Base-by-base conservation (phyloP, 352 stramenopile species). In the Phytophthora nicotianae region DNA sequence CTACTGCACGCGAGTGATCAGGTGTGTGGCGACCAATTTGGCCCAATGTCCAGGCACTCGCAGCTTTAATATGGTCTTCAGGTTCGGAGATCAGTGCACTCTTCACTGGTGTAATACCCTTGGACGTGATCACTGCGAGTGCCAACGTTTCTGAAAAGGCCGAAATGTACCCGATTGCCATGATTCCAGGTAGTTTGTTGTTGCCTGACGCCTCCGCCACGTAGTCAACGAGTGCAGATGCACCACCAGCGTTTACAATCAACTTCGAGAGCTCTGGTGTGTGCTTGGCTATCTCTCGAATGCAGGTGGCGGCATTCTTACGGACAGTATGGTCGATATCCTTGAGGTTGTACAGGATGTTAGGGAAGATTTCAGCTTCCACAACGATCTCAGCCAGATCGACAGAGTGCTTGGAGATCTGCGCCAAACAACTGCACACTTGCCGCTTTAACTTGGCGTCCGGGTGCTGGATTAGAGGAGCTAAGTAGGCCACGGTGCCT, bases 1-100 rank as follows among this genome's bases (percentile, higher is more conserved):
- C 93, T 17, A 98, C 77, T 4, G 92, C 89, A 17, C 93, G 83
- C 19, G 95, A 96, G 69, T 98, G 95, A 56, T 98, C 92, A 0
- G 95, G 92, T 14, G 94, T 97, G 70, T 98, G 95, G 5, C 95
- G 81, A 9, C 95, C 95, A 40, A 98, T 97, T 62, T 98, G 95
- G 0, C 95, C 95, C 32, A 98, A 73, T n/a, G 90, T 97, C 95
- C 95, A 98, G n/a, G 89, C 94, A 51, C 86, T 94, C 0, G 95
- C 94, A 11, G 93, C 92, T 74, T 98, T 98, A 65, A 98, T 97
- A 65, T 98, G 95, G 65, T 98, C 95, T 79, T 98, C 95, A 5
- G 90, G 88, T 70, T 98, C 95, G 1, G 89, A 89, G 23, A 98
- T 86, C 13, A 98, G 68, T 2, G 93, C 94, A 52, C 95, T 94